A percentile compares a stretch with the other conserved stretches of the same genome.
Conservation (phyloP, 495 filamentous ascomycete genomes). For the Opeltia flavorubescens region DNA sequence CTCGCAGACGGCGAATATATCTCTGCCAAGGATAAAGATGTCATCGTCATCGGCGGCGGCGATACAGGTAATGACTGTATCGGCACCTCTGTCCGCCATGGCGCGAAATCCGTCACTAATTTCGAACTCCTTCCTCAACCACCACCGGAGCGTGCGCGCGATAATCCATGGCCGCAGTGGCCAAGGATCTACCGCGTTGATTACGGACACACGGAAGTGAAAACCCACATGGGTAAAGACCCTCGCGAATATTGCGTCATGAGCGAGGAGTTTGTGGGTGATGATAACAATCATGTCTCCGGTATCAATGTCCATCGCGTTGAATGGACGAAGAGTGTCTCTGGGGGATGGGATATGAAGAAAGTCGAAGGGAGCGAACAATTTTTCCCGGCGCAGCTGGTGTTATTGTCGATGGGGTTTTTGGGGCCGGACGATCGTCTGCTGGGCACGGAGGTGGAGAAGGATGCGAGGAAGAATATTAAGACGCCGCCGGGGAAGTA, state of each 20-base stretch:
- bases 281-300: constrained; percentile 77
- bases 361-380: constrained; percentile 87
- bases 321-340: constrained; percentile 84
- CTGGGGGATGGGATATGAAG: constrained; percentile 99
- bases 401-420: constrained; percentile 97
- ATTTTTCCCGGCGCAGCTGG: constrained; percentile 94
- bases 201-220: constrained; percentile 93
- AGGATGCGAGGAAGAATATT: constrained; percentile 90
- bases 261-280: constrained; percentile 94
- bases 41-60: constrained; percentile 95
- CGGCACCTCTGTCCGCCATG: constrained; percentile 94
- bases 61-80: constrained; percentile 99
- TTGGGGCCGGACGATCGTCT: constrained; percentile 87
- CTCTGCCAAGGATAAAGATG: constrained; percentile 91
- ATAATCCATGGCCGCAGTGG: constrained; percentile 99
- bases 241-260: constrained; percentile 98
- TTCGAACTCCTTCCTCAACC: constrained; percentile 96
- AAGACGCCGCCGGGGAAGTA: constrained; percentile 91
- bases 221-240: constrained; percentile 94
- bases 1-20: constrained; percentile 82
- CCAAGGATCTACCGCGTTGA: constrained; percentile 97
- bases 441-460: constrained; percentile 75
- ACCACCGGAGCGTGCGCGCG: constrained; percentile 80
- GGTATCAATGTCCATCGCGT: constrained; percentile 97
- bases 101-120: constrained; percentile 92